Conservation (phyloP, 768 basidiomycete genomes). For the Rhodotorula graminis region DNA sequence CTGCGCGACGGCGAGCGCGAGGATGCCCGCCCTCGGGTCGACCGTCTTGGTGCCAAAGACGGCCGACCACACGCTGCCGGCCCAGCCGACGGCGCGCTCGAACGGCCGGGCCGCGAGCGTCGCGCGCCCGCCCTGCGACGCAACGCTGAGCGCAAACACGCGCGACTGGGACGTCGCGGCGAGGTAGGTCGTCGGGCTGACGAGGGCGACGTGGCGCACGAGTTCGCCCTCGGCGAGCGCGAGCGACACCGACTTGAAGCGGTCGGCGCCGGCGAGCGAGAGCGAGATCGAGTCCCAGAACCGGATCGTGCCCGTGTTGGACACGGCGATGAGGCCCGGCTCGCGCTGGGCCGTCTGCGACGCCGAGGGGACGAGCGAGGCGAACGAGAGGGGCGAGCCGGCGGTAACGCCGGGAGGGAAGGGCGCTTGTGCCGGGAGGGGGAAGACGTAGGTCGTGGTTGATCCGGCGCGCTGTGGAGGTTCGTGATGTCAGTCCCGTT, state of each 20-base stretch:
- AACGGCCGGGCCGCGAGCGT: constrained; percentile 39
- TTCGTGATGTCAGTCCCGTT: neutral
- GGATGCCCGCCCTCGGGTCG: constrained; percentile 39
- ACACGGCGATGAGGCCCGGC: constrained; percentile 78
- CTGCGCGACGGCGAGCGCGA: constrained; percentile 33
- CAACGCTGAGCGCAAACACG: constrained; percentile 44
- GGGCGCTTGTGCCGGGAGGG: constrained; percentile 39
- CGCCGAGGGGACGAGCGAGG: constrained; percentile 41
- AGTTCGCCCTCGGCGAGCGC: constrained; percentile 42
- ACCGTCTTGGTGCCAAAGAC: constrained; percentile 41
- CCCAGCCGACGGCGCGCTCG: constrained; percentile 44
- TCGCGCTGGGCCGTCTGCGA: constrained; percentile 56
- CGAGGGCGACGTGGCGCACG: constrained; percentile 34
- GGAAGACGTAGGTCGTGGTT: constrained; percentile 46
- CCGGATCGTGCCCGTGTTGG: constrained; percentile 64
- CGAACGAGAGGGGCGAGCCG: constrained; percentile 43
- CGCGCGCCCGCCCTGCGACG: constrained; percentile 42
- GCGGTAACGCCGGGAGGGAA: constrained; percentile 30
- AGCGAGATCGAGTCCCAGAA: constrained; percentile 75
- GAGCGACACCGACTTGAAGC: constrained; percentile 41
- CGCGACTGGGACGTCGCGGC: constrained; percentile 43
- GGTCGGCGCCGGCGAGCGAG: constrained; percentile 47
- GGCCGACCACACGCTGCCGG: constrained; percentile 43
- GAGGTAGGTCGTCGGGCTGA: constrained; percentile 40
- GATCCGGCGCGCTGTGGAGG: constrained; percentile 41